These are phyloP conservation scores for Pterocarpus macrocarpus DNA, from an alignment of 306 rosid species.

Conservation along the genomic window DNA sequence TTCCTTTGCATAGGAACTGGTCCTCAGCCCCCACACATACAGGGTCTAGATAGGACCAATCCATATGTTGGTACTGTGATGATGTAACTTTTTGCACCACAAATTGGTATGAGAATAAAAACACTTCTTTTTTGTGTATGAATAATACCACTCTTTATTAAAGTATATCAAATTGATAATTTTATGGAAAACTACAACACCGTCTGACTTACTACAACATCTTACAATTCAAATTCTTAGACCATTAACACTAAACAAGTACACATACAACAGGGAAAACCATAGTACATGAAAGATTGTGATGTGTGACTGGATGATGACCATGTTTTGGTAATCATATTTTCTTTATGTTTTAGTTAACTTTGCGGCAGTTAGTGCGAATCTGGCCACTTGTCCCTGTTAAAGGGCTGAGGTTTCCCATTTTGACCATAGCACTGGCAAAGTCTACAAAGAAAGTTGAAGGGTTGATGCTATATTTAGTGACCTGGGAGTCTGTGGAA, in stretches of 20 bases:
- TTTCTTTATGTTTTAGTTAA: constrained; percentile 45
- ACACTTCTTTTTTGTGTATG: neutral
- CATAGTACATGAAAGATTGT: constrained; percentile 26
- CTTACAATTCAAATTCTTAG: constrained; percentile 24
- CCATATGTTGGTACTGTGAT: too few species aligned
- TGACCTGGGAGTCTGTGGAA: constrained; percentile 56
- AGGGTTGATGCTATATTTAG: constrained; percentile 50
- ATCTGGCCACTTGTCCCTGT: constrained; percentile 69
- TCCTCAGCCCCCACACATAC: too few species aligned
- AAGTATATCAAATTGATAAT: neutral
- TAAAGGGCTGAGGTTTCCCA: constrained; percentile 70
- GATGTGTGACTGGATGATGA: neutral
- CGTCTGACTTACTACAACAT: constrained; percentile 1
- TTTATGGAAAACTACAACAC: constrained; percentile 3
- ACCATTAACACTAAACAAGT: neutral
- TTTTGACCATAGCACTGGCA: constrained; percentile 72
- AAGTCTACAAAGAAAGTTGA: constrained; percentile 62
- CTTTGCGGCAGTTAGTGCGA: constrained; percentile 61
- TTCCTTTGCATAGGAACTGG: too few species aligned
- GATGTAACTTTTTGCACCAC: too few species aligned
- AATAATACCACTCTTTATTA: constrained; percentile 16
- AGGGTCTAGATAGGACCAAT: too few species aligned
- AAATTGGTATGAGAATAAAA: neutral
- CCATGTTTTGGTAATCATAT: neutral
- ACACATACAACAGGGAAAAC: neutral